Evolutionary conservation across 177 flowering plant genomes (phyloP), one percentile per base, ranked within the genome.

Genomic region (Telopea speciosissima): DNA sequence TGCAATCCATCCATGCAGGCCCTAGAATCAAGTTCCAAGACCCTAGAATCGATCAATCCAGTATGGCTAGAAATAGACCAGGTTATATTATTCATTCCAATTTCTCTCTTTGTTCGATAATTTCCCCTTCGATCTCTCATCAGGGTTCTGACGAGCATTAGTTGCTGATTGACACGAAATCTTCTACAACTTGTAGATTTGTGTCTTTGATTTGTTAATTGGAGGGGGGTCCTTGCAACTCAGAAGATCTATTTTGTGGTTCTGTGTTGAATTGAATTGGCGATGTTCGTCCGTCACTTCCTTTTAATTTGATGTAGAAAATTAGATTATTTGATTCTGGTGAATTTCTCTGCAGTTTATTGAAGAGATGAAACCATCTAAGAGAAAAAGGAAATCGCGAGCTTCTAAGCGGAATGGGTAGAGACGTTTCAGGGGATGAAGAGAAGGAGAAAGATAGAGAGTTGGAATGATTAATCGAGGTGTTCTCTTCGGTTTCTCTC

Each of bases 401-500:
- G 75, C 70, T 60, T 13, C 76, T 44, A 71, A 66, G 61, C 61
- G n/a, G 7, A 69, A 17, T 31, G 21, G n/a, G 23, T 23, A 44
- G 49, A 24, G 68, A 28, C 1, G 68, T 13, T 19, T 63, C 25
- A 25, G 42, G 7, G 16, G 68, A 40, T 8, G 71, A 62, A 25
- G 68, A 66, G 8, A 75, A 68, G 24, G 76, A 73, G 9, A 76
- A 67, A 23, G 17, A 24, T 6, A 69, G 63, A 26, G 71, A 61
- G 21, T 2, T 84, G 11, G 28, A 42, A 22, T 68, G 77, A 58
- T 74, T 88, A 62, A 56, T 66, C 64, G 89, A 84, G 71, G 87
- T 83, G 1, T 85, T 89, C 73, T 71, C 77, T 1, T 79, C 80
- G n/a, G 70, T 74, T 31, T 83, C 87, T 1, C 1, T 83, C 0